A percentile compares a stretch with the other conserved stretches of the same genome.
These are phyloP conservation scores for Boletus huronensis DNA, from an alignment of 768 basidiomycete genomes.

Conservation along the genomic window DNA sequence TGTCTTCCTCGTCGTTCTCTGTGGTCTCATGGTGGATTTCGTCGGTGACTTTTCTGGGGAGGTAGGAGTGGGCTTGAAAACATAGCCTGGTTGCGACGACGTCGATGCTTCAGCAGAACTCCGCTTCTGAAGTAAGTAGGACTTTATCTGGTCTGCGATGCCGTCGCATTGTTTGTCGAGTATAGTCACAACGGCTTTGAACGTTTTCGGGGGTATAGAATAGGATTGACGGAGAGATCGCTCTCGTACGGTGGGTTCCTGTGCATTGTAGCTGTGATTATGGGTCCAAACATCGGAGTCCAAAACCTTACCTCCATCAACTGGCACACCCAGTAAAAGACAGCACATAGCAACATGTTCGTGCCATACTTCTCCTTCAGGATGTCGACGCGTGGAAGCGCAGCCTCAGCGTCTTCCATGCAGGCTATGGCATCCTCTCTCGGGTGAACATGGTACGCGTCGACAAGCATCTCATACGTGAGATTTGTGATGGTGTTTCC, in stretches of 20 bases:
- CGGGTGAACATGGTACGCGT: conserved; percentile 19
- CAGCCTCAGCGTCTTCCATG: conserved; percentile 34
- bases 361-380: conserved; percentile 20
- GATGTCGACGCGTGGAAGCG: conserved; percentile 10
- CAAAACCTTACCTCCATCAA: conserved; percentile 33
- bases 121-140: conserved; percentile 4
- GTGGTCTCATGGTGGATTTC: conserved; percentile 20
- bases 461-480: conserved; percentile 34
- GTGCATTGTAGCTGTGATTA: neutral
- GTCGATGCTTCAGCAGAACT: neutral
- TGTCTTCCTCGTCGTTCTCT: neutral
- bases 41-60: conserved; percentile 20
- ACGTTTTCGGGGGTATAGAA: conserved; percentile 8
- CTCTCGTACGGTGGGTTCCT: conserved; percentile 26
- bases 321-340: conserved; percentile 48
- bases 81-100: neutral
- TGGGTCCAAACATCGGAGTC: neutral
- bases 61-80: neutral
- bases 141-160: conserved; percentile 25
- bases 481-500: neutral
- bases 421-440: conserved; percentile 26
- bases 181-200: conserved; percentile 18
- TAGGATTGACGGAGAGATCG: conserved; percentile 17
- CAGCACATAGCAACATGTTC: conserved; percentile 31
- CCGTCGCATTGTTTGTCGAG: conserved; percentile 27